Evolutionary conservation across 495 filamentous ascomycete genomes (phyloP).

Genomic region (Aspergillus hancockii): DNA sequence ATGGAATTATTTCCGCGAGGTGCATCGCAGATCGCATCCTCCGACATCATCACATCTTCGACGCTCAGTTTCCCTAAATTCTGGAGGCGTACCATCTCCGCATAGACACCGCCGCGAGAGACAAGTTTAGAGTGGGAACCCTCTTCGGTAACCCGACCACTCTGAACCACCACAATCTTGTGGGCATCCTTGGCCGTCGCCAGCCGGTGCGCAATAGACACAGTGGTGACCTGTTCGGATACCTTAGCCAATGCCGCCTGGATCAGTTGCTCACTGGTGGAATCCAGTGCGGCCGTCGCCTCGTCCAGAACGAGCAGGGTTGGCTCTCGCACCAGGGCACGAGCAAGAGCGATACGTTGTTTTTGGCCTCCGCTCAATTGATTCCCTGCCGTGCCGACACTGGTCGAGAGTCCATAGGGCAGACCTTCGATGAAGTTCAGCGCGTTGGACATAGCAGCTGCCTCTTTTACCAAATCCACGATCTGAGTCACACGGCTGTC

Average conservation of each 20-base stretch:
- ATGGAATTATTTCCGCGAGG: neutral
- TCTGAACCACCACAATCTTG: constrained; percentile 57
- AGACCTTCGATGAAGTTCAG: constrained; percentile 47
- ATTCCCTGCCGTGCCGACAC: constrained; percentile 53
- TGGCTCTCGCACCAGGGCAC: constrained; percentile 71
- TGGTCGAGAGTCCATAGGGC: constrained; percentile 49
- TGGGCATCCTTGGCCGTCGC: constrained; percentile 55
- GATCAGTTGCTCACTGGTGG: constrained; percentile 49
- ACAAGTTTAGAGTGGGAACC: constrained; percentile 45
- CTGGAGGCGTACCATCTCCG: constrained; percentile 41
- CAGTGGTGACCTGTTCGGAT: constrained; percentile 36
- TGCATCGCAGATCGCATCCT: constrained; percentile 21
- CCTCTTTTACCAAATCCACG: constrained; percentile 38
- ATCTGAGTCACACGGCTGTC: constrained; percentile 34
- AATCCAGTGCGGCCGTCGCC: constrained; percentile 63
- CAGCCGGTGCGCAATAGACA: constrained; percentile 44
- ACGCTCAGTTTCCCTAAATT: constrained; percentile 27
- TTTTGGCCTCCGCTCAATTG: constrained; percentile 62
- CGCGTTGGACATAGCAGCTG: constrained; percentile 40
- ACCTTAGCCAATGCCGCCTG: constrained; percentile 46
- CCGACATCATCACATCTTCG: constrained; percentile 1
- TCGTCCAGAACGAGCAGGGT: constrained; percentile 78
- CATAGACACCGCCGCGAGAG: constrained; percentile 38
- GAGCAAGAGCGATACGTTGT: constrained; percentile 64
- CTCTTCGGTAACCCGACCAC: constrained; percentile 52